phyloP scores from a whole-genome alignment of 2,329 filamentous ascomycete species.

The Emmonsia crescens region DNA sequence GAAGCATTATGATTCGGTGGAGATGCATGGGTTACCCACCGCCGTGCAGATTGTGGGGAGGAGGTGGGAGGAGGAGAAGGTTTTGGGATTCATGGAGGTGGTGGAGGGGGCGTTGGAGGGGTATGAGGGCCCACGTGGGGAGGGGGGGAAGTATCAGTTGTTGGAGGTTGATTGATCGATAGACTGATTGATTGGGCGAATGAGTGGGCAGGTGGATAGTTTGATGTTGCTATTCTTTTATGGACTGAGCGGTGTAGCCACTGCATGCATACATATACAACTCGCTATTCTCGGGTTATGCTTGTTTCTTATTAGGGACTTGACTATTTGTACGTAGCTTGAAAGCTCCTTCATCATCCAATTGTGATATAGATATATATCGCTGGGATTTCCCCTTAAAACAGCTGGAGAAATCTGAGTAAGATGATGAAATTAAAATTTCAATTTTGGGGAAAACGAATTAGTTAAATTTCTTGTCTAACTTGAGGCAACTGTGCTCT shows the following conservation, averaged over 20 bases:
- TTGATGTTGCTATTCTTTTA: not conserved
- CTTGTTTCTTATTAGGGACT: not conserved
- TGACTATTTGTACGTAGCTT: too few species aligned
- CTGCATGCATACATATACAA: not conserved
- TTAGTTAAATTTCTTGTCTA: not conserved
- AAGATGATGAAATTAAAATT: not conserved
- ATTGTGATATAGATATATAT: not conserved
- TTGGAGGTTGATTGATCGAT: conserved; percentile 26
- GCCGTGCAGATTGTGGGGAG: conserved; percentile 74
- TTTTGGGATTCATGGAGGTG: conserved; percentile 66
- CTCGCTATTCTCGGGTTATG: not conserved
- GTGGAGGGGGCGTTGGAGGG: conserved; percentile 62
- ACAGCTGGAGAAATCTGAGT: not conserved
- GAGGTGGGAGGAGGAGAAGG: conserved; percentile 77
- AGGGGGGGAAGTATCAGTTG: conserved; percentile 26
- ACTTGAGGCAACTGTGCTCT: not conserved
- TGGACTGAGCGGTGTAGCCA: not conserved
- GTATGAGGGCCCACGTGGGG: conserved; percentile 24
- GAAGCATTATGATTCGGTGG: conserved; percentile 67
- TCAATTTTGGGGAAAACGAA: not conserved
- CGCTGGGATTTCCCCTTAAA: not conserved
- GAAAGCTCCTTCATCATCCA: not conserved
- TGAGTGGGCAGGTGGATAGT: not conserved
- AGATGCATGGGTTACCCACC: conserved; percentile 81
- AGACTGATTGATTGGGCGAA: not conserved